Evolutionary conservation across 2,329 filamentous ascomycete genomes (phyloP).

Genomic region (Talaromyces funiculosus): DNA sequence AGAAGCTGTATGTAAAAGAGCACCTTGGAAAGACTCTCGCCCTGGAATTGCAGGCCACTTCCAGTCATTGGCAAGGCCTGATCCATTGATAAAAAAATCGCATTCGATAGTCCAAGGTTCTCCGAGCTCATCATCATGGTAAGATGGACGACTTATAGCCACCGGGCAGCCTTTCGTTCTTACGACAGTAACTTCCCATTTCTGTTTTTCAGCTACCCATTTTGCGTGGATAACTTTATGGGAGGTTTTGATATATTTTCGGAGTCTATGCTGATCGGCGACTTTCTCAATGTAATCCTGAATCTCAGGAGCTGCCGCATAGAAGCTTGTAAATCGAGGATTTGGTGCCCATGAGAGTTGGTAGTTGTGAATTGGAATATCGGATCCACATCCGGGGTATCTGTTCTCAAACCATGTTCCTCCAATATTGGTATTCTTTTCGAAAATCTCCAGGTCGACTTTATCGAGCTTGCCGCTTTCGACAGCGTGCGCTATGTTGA

Average conservation of each 20-base stretch:
- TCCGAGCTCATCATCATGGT: neutral
- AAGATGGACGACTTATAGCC: no score
- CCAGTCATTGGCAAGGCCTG: slow-evolving; percentile 2
- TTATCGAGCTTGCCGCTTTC: neutral
- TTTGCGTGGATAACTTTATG: neutral
- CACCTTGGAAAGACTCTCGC: neutral
- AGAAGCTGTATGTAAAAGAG: neutral
- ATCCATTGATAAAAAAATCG: neutral
- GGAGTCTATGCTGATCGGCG: neutral
- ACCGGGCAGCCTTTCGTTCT: no score
- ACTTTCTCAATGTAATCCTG: slow-evolving; percentile 1
- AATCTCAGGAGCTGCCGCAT: neutral
- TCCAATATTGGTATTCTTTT: slow-evolving; percentile 1
- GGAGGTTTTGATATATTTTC: neutral
- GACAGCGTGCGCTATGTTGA: neutral
- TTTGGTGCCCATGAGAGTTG: slow-evolving; percentile 4
- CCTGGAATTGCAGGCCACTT: slow-evolving; percentile 6
- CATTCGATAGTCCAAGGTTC: neutral
- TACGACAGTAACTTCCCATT: neutral
- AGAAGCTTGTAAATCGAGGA: neutral
- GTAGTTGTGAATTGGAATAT: slow-evolving; percentile 4
- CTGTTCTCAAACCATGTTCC: slow-evolving; percentile 9
- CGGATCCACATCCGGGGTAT: slow-evolving; percentile 5
- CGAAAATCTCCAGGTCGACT: neutral
- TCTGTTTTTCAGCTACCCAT: neutral